Evolutionary conservation across 2,329 filamentous ascomycete species (phyloP), one percentile per base, ranked within the genome.

Genomic region (Pochonia chlamydosporia): DNA sequence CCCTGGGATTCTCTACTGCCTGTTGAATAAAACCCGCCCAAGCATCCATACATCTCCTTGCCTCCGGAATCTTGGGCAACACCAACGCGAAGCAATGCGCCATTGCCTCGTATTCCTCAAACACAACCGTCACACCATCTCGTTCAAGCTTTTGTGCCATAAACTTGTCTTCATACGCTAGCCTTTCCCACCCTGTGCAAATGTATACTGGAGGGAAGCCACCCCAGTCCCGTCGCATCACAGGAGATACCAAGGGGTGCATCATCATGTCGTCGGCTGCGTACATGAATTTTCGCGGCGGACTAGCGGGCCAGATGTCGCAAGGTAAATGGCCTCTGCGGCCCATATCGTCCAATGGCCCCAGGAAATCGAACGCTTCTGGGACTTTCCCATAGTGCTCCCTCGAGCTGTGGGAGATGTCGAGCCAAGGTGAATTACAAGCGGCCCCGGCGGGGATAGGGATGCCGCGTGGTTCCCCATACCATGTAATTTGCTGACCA

Each of bases 21-120:
- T 58, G 53, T 23, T 54, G 65, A 21, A 82, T 74, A 52, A 89
- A 89, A 2, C 61, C 63, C 0, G 76, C 66, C 76, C 81, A 81
- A 3, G 69, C 66, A 13, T 72, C 62, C 48, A 80, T 75, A 56
- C 80, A 85, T 41, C 75, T 70, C 54, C 59, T 66, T 3, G 75
- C 66, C 25, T 66, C 71, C 1, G 69, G 59, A 2, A 73, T 60
- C 4, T 66, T 63, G 2, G 71, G 63, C 47, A 88, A 65, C 1
- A 87, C 52, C 52, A 81, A 57, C 1, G 76, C 79, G 59, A 89
- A 92, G 55, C 79, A 81, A 65, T 91, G 87, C 46, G 88, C 86
- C 87, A 92, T 92, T 3, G 81, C 84, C 62, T 90, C 83, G 60
- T 82, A 93, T 65, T 89, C 79, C 60, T 87, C 80, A 57, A 82